Evolutionary conservation across 129 eudicot genomes (phyloP).

Genomic region (carrot (Daucus carota)): DNA sequence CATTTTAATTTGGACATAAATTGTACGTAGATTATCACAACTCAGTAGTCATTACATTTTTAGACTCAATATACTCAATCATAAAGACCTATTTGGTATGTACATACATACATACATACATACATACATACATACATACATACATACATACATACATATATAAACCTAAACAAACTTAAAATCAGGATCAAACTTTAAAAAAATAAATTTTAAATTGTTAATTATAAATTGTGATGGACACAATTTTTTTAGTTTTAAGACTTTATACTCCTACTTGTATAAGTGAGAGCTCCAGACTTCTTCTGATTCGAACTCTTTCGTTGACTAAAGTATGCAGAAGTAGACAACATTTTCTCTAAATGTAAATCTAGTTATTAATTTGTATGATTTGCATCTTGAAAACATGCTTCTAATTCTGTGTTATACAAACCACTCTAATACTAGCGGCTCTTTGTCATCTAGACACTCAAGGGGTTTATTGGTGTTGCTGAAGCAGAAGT

Average conservation of each 20-base stretch:
- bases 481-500: conserved; percentile 66
- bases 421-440: conserved; percentile 1
- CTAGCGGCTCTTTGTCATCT: conserved; percentile 10
- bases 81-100: background rate
- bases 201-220: background rate
- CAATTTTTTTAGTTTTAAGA: background rate
- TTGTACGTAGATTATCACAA: background rate
- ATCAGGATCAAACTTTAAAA: background rate
- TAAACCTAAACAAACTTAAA: background rate
- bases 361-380: background rate
- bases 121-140: too few relatives aligned
- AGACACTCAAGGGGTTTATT: conserved; percentile 66
- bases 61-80: background rate
- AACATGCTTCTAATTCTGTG: background rate
- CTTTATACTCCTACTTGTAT: conserved; percentile 2
- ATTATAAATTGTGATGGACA: background rate
- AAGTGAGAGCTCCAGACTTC: background rate
- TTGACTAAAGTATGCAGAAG: background rate
- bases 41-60: background rate
- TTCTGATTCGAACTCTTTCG: background rate
- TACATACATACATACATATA: too few relatives aligned
- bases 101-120: too few relatives aligned
- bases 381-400: background rate
- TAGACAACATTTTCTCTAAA: background rate
- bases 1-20: too few relatives aligned